Conservation (phyloP, 2,329 filamentous ascomycete species). For the Pyrenophora tritici-repentis region DNA sequence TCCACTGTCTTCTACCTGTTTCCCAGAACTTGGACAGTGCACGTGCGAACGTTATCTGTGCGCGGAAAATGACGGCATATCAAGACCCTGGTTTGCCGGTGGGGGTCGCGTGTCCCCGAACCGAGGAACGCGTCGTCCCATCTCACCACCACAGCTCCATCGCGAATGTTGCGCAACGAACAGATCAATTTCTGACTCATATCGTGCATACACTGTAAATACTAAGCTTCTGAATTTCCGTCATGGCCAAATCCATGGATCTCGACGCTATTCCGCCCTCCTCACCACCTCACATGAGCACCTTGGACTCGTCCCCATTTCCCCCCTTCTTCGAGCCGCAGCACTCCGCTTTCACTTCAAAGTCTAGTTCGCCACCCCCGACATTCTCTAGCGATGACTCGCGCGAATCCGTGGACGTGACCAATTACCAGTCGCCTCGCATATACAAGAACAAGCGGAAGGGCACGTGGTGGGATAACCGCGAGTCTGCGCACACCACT, state of each 20-base stretch:
- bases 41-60: slow-evolving; percentile 23
- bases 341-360: slow-evolving; percentile 26
- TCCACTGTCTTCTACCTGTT: background rate
- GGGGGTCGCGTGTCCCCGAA: slow-evolving; percentile 20
- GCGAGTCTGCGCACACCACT: slow-evolving; percentile 19
- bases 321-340: slow-evolving; percentile 34
- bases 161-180: background rate
- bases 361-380: slow-evolving; percentile 40
- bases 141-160: slow-evolving; percentile 3
- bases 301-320: slow-evolving; percentile 21
- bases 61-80: slow-evolving; percentile 25
- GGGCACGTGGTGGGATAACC: slow-evolving; percentile 39
- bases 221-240: too few relatives aligned
- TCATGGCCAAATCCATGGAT: slow-evolving; percentile 21
- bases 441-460: slow-evolving; percentile 41
- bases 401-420: slow-evolving; percentile 33
- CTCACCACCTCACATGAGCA: slow-evolving; percentile 31
- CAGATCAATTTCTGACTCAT: background rate
- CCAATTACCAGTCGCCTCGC: slow-evolving; percentile 41
- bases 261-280: slow-evolving; percentile 27
- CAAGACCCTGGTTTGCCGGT: slow-evolving; percentile 17
- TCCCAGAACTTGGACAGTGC: background rate
- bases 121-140: slow-evolving; percentile 17
- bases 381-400: slow-evolving; percentile 44
- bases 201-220: background rate